Evolutionary conservation across 345 rosid species (phyloP), one percentile per base, ranked within the genome.

Genomic region (Kandelia obovata): DNA sequence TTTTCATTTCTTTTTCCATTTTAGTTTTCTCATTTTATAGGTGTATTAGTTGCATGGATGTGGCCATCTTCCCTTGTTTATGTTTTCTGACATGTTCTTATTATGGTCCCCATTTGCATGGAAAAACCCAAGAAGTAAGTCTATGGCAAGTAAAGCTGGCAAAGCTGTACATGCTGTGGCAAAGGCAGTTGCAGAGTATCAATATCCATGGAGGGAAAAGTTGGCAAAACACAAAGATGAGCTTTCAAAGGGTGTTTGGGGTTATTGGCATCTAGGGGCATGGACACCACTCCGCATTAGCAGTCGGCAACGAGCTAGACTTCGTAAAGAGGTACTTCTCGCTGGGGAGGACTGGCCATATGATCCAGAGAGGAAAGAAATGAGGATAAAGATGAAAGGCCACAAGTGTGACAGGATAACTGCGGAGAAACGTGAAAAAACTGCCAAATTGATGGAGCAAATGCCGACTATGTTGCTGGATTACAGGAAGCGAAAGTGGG

Each of bases 401-500:
- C 98, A 94, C 67, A 91, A 86, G 47, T 84, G 87, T 20, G 97
- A 94, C 32, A 85, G 91, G 58, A 83, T 91, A 51, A 73, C 97
- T 2, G 97, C 95, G 5, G 95, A 88, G 83, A 94, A 86, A 68
- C 83, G 96, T 0, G 97, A 74, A 61, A 94, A 94, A 32, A 94
- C 98, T 0, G 97, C 79, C 6, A 85, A 86, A 71, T 71, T 91
- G 69, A 89, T 94, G 98, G 78, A 78, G 86, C 84, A 89, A 78
- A 94, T 94, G 98, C 97, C 96, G 2, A 83, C 80, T 30, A 83
- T 87, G 92, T 74, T 94, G 43, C 84, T 84, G 67, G 97, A 79
- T 3, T 89, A 94, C 84, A 94, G 88, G 92, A 94, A 89, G 88
- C 87, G 95, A 64, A 84, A 87, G 73, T 94, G 98, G 98, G 95